A percentile compares a stretch with the other conserved stretches of the same genome.
Evolutionary conservation across 495 filamentous ascomycete species (phyloP).

Genomic region (Podospora tetraspora): DNA sequence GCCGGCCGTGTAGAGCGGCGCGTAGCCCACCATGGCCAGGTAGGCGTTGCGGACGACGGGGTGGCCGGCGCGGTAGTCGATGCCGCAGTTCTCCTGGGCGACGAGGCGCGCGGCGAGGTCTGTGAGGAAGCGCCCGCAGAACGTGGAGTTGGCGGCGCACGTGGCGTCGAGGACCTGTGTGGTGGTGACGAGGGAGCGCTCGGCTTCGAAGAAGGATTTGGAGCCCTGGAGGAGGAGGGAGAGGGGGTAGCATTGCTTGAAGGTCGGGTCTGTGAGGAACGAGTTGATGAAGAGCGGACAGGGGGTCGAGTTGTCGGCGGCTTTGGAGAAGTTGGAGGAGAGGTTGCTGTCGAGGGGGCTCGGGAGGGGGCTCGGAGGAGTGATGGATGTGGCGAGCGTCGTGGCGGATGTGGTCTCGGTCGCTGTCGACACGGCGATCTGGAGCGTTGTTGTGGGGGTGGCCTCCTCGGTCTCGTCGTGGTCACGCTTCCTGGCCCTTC

Average conservation of each 20-base stretch:
- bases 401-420: constrained; percentile 22
- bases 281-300: constrained; percentile 65
- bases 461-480: constrained; percentile 9
- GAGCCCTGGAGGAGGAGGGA: constrained; percentile 64
- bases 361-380: constrained; percentile 50
- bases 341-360: constrained; percentile 67
- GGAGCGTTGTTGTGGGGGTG: constrained; percentile 33
- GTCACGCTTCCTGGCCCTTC: constrained; percentile 15
- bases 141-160: constrained; percentile 56
- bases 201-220: constrained; percentile 66
- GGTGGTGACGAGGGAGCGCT: constrained; percentile 58
- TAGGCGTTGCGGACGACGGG: constrained; percentile 60
- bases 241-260: constrained; percentile 65
- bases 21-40: constrained; percentile 66
- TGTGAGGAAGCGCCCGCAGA: constrained; percentile 57
- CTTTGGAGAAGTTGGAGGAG: constrained; percentile 59
- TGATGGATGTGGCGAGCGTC: constrained; percentile 18
- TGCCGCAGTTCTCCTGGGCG: constrained; percentile 55
- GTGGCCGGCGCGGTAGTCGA: constrained; percentile 61
- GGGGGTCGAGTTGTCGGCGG: constrained; percentile 29
- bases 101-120: constrained; percentile 55
- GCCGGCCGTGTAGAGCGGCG: constrained; percentile 68
- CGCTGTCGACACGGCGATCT: constrained; percentile 32
- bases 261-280: constrained; percentile 58
- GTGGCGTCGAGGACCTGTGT: constrained; percentile 65